Conservation (phyloP, 768 basidiomycete genomes). For the Ephemerocybe angulata region DNA sequence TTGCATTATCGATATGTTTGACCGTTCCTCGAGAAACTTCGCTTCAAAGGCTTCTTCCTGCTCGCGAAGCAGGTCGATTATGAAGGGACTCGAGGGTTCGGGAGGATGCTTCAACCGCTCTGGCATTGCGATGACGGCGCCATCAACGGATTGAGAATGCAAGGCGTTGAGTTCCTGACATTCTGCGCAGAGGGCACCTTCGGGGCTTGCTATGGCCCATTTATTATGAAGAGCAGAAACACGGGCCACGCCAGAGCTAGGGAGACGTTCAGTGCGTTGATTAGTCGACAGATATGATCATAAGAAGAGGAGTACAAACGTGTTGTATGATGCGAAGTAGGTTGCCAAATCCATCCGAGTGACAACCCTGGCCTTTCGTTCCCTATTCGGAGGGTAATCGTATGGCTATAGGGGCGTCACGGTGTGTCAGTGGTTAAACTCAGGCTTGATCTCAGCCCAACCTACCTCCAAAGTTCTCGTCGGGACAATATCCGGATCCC, state of each 20-base stretch:
- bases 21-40: constrained; percentile 32
- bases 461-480: constrained; percentile 48
- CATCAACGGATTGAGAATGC: constrained; percentile 68
- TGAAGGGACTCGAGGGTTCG: constrained; percentile 39
- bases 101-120: constrained; percentile 53
- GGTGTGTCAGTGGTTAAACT: background rate
- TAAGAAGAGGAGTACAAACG: constrained; percentile 34
- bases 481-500: constrained; percentile 64
- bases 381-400: constrained; percentile 63
- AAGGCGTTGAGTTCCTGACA: constrained; percentile 71
- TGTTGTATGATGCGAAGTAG: constrained; percentile 66
- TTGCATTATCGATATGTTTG: constrained; percentile 17
- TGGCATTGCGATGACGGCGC: constrained; percentile 56
- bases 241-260: constrained; percentile 53
- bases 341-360: constrained; percentile 55
- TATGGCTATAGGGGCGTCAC: constrained; percentile 50
- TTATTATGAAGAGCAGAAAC: constrained; percentile 55
- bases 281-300: background rate
- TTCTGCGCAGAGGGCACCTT: constrained; percentile 58
- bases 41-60: constrained; percentile 44
- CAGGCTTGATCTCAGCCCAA: background rate
- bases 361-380: constrained; percentile 43
- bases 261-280: background rate
- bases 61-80: constrained; percentile 50
- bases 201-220: constrained; percentile 53